These are phyloP conservation scores for Blumeriella jaapii DNA, from an alignment of 2,329 filamentous ascomycete genomes.

Conservation along the genomic window DNA sequence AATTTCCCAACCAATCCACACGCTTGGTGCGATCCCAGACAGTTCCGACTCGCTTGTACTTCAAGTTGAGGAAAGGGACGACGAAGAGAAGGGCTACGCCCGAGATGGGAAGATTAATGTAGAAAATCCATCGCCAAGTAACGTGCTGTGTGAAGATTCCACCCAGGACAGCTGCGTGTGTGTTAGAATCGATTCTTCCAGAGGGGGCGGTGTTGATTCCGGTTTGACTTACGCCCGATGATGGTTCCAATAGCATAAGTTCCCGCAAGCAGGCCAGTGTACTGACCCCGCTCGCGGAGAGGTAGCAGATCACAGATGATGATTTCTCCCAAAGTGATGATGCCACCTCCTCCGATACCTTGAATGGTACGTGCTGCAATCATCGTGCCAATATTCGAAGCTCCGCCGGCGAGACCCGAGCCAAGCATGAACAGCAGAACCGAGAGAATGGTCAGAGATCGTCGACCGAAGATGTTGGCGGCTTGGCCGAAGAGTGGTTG, in stretches of 20 bases:
- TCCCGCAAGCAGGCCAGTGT: constrained; percentile 7
- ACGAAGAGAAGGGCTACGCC: constrained; percentile 32
- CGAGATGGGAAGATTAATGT: constrained; percentile 13
- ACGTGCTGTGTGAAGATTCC: constrained; percentile 7
- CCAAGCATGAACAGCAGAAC: constrained; percentile 7
- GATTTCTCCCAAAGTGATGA: constrained; percentile 9
- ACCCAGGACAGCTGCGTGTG: constrained; percentile 5
- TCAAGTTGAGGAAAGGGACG: constrained; percentile 48
- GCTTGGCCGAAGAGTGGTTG: constrained; percentile 8
- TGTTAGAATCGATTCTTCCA: neutral
- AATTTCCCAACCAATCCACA: constrained; percentile 45
- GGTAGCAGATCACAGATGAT: constrained; percentile 9
- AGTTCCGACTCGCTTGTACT: constrained; percentile 34
- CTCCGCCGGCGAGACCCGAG: constrained; percentile 3
- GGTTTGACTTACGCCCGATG: constrained; percentile 6
- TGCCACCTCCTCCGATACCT: constrained; percentile 7
- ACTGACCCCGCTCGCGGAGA: constrained; percentile 7
- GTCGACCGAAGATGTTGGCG: constrained; percentile 8
- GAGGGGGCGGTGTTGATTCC: neutral
- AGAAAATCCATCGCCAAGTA: constrained; percentile 9
- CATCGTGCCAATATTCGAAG: constrained; percentile 4
- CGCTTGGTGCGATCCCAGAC: constrained; percentile 46
- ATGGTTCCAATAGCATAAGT: constrained; percentile 9
- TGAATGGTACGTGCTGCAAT: constrained; percentile 8
- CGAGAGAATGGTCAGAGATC: constrained; percentile 7